A percentile compares a stretch with the other conserved stretches of the same genome.
phyloP scores from a whole-genome alignment of 169 alveolate species.

The Plasmodium adleri region DNA sequence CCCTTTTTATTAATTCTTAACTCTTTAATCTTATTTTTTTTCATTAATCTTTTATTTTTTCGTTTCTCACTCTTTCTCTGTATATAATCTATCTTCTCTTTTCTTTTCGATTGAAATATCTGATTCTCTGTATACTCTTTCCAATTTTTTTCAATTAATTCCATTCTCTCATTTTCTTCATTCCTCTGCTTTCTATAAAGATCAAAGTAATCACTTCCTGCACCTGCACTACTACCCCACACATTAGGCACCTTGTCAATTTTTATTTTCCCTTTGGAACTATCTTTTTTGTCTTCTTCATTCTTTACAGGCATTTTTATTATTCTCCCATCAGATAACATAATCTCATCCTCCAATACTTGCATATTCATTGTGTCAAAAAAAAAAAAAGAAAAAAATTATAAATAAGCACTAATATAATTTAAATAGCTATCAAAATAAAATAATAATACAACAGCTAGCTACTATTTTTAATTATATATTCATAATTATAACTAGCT shows the following conservation, averaged over 20 bases:
- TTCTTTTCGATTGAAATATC: conserved; percentile 78
- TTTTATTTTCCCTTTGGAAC: conserved; percentile 61
- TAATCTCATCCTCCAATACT: conserved; percentile 75
- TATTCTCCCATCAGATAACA: conserved; percentile 79
- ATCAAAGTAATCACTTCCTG: conserved; percentile 86
- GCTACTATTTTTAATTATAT: too few species aligned
- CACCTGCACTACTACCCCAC: conserved; percentile 88
- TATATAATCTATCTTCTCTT: conserved; percentile 77
- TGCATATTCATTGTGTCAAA: conserved; percentile 22
- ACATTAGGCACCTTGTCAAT: conserved; percentile 82
- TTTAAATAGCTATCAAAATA: too few species aligned
- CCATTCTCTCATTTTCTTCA: conserved; percentile 77
- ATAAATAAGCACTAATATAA: too few species aligned
- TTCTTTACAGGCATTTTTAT: conserved; percentile 71
- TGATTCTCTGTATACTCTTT: conserved; percentile 79
- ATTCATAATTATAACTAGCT: too few species aligned
- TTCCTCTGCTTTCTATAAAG: conserved; percentile 79
- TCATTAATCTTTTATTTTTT: conserved; percentile 77
- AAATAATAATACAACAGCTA: too few species aligned
- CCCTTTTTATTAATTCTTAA: conserved; percentile 24
- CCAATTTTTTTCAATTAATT: conserved; percentile 78
- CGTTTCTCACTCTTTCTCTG: conserved; percentile 76
- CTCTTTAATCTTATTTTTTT: conserved; percentile 71
- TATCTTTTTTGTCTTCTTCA: conserved; percentile 38
- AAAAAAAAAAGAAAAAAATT: neutral